Evolutionary conservation across 202 grass and related monocot species (phyloP).

Genomic region (Cymbopogon flexuosus): DNA sequence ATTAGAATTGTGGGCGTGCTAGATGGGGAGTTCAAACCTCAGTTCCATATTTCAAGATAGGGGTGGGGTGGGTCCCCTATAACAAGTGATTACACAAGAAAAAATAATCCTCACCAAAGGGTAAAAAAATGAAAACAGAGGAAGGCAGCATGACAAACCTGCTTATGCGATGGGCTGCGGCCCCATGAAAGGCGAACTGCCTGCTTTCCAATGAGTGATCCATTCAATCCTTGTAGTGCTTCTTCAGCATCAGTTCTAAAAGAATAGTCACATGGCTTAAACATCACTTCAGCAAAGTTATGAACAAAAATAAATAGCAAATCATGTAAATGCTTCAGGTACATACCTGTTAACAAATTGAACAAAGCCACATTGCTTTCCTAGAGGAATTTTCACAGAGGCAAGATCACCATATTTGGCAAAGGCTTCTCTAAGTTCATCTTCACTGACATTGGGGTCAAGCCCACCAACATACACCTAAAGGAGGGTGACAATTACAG

Average conservation of each 20-base stretch:
- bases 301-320: constrained; percentile 9
- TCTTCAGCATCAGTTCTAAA: constrained; percentile 65
- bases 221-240: constrained; percentile 71
- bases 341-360: constrained; percentile 56
- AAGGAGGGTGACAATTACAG: constrained; percentile 17
- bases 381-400: constrained; percentile 77
- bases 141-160: constrained; percentile 35
- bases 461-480: constrained; percentile 84
- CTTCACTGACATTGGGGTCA: constrained; percentile 66
- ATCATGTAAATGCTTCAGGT: constrained; percentile 9
- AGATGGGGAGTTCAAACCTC: background rate
- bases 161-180: constrained; percentile 64
- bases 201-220: constrained; percentile 58
- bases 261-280: background rate
- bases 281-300: constrained; percentile 8
- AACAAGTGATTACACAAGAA: background rate
- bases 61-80: background rate
- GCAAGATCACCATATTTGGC: constrained; percentile 69
- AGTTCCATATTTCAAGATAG: background rate
- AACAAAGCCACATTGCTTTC: constrained; percentile 85
- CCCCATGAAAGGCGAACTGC: constrained; percentile 71
- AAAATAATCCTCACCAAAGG: background rate
- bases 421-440: constrained; percentile 73
- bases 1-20: background rate
- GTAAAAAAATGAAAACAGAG: background rate